Evolutionary conservation across 2,329 filamentous ascomycete genomes (phyloP).

Genomic region (Penicillium freii): DNA sequence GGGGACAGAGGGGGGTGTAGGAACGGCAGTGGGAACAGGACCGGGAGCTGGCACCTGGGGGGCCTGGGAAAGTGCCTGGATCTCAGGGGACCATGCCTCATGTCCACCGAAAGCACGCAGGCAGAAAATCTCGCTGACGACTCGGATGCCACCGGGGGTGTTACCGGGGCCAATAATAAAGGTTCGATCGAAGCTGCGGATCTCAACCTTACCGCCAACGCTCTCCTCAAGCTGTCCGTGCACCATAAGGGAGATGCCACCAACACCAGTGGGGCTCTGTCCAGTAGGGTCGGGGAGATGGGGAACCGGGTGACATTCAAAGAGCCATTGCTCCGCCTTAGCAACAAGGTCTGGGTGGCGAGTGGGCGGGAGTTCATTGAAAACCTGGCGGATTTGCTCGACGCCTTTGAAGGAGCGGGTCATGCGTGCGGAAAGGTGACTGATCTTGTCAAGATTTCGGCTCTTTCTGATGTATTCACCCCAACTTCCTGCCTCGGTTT

Average conservation of each 20-base stretch:
- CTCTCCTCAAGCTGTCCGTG: conserved; percentile 82
- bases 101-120: conserved; percentile 65
- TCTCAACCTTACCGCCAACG: conserved; percentile 57
- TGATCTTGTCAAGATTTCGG: conserved; percentile 72
- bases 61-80: conserved; percentile 32
- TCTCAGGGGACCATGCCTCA: conserved; percentile 51
- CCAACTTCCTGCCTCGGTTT: conserved; percentile 58
- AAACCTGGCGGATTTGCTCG: conserved; percentile 64
- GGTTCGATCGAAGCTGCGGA: conserved; percentile 75
- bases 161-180: conserved; percentile 76
- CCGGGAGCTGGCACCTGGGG: conserved; percentile 15
- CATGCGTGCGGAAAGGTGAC: conserved; percentile 58
- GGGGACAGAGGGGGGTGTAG: conserved; percentile 14
- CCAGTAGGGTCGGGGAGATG: conserved; percentile 69
- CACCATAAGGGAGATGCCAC: conserved; percentile 74
- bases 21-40: conserved; percentile 9
- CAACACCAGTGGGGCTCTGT: conserved; percentile 63
- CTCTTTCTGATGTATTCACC: conserved; percentile 72
- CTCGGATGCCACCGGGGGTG: conserved; percentile 64
- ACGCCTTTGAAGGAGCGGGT: conserved; percentile 65
- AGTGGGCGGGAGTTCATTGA: conserved; percentile 69
- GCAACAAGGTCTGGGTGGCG: conserved; percentile 69
- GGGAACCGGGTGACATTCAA: conserved; percentile 75
- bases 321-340: conserved; percentile 70
- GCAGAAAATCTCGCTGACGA: conserved; percentile 76